A percentile compares a stretch with the other conserved stretches of the same genome.
phyloP scores from a whole-genome alignment of 441 rosid genomes.

The Erodium moschatum region DNA sequence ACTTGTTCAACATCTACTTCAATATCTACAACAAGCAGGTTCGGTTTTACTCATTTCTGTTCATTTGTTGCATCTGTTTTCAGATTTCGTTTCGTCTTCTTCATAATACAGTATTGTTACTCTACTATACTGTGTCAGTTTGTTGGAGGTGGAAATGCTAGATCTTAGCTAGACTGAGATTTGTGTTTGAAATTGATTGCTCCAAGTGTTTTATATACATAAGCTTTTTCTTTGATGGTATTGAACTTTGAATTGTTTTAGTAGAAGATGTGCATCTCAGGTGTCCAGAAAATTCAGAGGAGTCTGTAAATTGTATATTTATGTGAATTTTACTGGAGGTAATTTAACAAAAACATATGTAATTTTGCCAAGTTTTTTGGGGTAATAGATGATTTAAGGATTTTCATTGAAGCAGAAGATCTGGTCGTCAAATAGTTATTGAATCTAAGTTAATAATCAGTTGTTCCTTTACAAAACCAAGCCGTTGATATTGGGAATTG shows the following conservation, averaged over 20 bases:
- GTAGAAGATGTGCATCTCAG: not conserved
- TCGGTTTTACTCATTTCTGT: not conserved
- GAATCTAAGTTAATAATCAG: no score
- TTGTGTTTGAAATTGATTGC: not conserved
- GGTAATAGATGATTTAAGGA: not conserved
- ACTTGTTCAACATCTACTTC: constrained; percentile 91
- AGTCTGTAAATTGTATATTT: not conserved
- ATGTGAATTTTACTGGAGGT: constrained; percentile 3
- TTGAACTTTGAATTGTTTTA: not conserved
- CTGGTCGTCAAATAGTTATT: no score
- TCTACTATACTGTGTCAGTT: not conserved
- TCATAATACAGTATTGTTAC: not conserved
- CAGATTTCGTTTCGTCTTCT: not conserved
- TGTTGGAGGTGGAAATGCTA: no score
- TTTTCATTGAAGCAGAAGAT: not conserved
- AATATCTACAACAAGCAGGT: constrained; percentile 99
- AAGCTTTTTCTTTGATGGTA: not conserved
- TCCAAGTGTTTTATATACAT: no score
- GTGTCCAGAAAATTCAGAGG: not conserved
- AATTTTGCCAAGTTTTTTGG: not conserved
- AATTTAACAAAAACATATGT: not conserved
- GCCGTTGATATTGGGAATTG: not conserved
- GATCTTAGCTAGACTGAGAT: not conserved
- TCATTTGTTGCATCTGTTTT: not conserved
- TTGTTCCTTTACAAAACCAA: not conserved